Percentiles rank a stretch among this genome's conserved stretches.
phyloP scores from a whole-genome alignment of 495 filamentous ascomycete genomes.

The Glonium stellatum region DNA sequence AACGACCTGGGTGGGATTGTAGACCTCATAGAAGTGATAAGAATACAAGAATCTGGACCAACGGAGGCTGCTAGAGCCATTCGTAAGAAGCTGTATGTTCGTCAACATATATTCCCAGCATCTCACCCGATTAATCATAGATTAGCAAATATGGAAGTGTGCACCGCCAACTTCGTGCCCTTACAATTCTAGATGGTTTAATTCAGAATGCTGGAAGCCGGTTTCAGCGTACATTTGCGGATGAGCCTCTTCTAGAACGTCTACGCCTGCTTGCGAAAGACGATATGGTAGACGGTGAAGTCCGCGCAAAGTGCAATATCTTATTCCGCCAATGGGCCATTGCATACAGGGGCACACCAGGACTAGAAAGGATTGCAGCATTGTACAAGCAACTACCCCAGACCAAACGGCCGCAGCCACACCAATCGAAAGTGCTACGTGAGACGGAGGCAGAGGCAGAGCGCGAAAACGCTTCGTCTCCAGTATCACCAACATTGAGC shows the following conservation, averaged over 20 bases:
- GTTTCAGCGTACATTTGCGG: constrained; percentile 81
- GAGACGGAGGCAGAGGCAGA: constrained; percentile 62
- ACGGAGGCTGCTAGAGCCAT: constrained; percentile 86
- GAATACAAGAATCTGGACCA: constrained; percentile 80
- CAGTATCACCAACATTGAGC: not conserved
- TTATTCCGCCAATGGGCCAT: constrained; percentile 84
- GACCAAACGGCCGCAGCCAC: constrained; percentile 55
- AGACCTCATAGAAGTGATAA: constrained; percentile 88
- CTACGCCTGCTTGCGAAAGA: constrained; percentile 83
- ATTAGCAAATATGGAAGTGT: constrained; percentile 84
- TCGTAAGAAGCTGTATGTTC: constrained; percentile 82
- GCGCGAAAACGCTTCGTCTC: constrained; percentile 41
- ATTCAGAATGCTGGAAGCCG: constrained; percentile 89
- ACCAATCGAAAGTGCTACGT: constrained; percentile 70
- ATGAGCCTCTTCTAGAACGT: constrained; percentile 90
- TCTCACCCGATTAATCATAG: not conserved
- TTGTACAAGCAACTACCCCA: constrained; percentile 76
- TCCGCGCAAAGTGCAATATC: constrained; percentile 76
- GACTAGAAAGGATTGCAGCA: constrained; percentile 68
- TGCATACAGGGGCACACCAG: constrained; percentile 72
- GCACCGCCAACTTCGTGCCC: constrained; percentile 82
- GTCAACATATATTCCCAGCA: not conserved
- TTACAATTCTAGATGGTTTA: constrained; percentile 85
- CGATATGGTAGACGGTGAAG: constrained; percentile 72
- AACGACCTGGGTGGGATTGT: constrained; percentile 88